phyloP scores from a whole-genome alignment of 345 rosid genomes.

The Hibiscus mutabilis region DNA sequence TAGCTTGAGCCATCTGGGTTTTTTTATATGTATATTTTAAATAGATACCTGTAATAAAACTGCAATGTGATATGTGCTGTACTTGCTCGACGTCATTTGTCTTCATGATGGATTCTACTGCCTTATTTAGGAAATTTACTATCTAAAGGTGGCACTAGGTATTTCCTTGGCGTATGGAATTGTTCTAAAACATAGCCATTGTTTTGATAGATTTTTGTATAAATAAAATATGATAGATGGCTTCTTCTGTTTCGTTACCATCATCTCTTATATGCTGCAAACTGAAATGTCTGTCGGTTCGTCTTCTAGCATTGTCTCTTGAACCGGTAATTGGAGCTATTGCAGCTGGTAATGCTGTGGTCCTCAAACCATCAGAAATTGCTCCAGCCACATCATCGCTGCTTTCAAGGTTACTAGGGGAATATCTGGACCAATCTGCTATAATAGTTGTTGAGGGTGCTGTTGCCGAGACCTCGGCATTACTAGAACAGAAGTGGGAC shows the following conservation, averaged over 20 bases:
- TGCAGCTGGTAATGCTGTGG: conserved; percentile 86
- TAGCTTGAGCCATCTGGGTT: not conserved
- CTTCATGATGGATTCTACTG: not conserved
- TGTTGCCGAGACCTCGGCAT: conserved; percentile 59
- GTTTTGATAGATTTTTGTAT: not conserved
- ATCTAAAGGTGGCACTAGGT: not conserved
- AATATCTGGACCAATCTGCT: conserved; percentile 59
- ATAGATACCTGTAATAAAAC: not conserved
- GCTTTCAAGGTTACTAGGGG: conserved; percentile 51
- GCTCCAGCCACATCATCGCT: conserved; percentile 73
- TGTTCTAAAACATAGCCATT: not conserved
- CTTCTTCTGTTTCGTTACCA: not conserved
- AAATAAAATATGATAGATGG: not conserved
- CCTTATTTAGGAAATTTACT: not conserved
- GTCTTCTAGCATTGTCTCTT: conserved; percentile 48
- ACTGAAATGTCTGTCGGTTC: not conserved
- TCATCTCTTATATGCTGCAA: not conserved
- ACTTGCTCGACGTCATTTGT: not conserved
- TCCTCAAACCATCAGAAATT: conserved; percentile 87
- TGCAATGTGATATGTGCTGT: not conserved
- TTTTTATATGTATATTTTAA: not conserved
- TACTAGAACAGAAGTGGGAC: conserved; percentile 94
- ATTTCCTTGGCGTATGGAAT: not conserved
- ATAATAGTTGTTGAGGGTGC: conserved; percentile 83
- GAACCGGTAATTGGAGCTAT: conserved; percentile 94